phyloP scores from a whole-genome alignment of 148 eudicot species.

The Suaeda aralocaspica region DNA sequence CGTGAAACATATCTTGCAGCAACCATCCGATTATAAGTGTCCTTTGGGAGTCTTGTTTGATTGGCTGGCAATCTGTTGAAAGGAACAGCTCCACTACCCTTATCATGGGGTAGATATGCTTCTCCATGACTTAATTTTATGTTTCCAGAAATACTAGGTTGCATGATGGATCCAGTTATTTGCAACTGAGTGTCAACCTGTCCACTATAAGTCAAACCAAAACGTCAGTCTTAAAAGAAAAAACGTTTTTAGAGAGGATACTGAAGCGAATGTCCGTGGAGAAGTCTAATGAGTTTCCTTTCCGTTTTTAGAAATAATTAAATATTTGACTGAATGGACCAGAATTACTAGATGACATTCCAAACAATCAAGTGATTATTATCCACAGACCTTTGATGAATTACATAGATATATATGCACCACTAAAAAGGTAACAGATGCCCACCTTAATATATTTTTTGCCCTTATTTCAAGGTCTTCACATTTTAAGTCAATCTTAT shows the following conservation, averaged over 20 bases:
- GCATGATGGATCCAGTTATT: conserved; percentile 84
- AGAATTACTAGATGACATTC: background rate
- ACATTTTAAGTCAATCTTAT: conserved; percentile 92
- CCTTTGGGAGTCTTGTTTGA: conserved; percentile 53
- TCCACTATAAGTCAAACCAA: conserved; percentile 52
- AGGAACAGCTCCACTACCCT: conserved; percentile 89
- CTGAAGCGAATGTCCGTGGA: background rate
- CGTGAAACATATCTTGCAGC: conserved; percentile 93
- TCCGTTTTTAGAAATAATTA: background rate
- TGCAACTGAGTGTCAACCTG: conserved; percentile 97
- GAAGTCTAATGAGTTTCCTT: background rate
- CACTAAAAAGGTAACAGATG: conserved; percentile 8
- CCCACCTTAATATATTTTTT: conserved; percentile 80
- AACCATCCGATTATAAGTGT: conserved; percentile 68
- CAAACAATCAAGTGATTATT: background rate
- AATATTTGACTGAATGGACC: background rate
- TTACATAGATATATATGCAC: background rate
- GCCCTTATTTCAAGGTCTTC: conserved; percentile 93
- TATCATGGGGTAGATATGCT: conserved; percentile 95
- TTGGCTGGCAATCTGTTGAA: conserved; percentile 56
- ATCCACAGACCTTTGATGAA: background rate
- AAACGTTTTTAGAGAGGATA: background rate
- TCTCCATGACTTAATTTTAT: conserved; percentile 94
- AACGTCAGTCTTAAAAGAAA: conserved; percentile 26
- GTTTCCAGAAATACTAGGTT: conserved; percentile 95